Conservation (phyloP, 768 basidiomycete species). For the Leccinellum rugosiceps region DNA sequence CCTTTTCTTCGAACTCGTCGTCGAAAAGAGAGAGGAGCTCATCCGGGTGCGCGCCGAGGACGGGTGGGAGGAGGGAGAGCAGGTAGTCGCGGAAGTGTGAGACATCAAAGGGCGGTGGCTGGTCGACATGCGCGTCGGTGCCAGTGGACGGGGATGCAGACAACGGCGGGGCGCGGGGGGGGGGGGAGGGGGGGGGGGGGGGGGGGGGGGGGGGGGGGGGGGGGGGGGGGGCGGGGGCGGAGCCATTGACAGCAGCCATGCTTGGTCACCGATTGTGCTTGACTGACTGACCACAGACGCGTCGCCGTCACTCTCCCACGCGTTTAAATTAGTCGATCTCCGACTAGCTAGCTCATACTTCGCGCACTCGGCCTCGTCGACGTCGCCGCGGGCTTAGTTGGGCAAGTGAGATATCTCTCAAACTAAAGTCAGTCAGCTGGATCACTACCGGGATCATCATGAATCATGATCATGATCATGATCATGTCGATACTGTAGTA, state of each 20-base stretch:
- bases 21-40: conserved; percentile 73
- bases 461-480: no score
- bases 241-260: background rate
- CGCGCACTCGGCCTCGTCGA: no score
- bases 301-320: background rate
- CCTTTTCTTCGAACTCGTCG: conserved; percentile 71
- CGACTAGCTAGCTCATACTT: no score
- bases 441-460: no score
- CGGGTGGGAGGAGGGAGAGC: conserved; percentile 68
- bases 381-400: no score
- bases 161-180: conserved; percentile 30
- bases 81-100: conserved; percentile 71
- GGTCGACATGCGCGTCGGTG: conserved; percentile 33
- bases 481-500: no score
- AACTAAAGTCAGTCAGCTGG: no score
- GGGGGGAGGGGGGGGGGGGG: no score
- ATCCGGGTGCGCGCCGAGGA: conserved; percentile 65
- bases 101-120: conserved; percentile 57
- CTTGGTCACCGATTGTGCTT: background rate
- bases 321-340: no score
- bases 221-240: background rate
- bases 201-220: background rate
- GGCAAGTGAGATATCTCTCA: no score
- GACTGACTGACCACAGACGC: background rate
- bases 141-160: conserved; percentile 31